Conservation (phyloP, 768 basidiomycete genomes). For the Macrolepiota dolichaula region DNA sequence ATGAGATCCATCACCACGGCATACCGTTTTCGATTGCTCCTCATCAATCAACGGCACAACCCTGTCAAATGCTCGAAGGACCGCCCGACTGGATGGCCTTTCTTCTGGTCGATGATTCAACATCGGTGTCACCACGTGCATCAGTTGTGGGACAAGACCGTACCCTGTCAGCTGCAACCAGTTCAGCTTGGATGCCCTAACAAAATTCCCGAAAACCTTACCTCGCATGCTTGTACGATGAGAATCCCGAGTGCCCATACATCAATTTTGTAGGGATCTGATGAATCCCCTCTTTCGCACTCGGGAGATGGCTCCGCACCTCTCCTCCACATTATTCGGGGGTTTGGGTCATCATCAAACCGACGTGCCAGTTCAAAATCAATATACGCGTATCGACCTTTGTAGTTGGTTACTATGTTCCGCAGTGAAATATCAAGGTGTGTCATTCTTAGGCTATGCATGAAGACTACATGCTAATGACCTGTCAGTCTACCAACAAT, state of each 20-base stretch:
- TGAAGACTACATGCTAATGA: constrained; percentile 60
- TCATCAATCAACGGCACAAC: constrained; percentile 31
- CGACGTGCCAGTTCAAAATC: constrained; percentile 68
- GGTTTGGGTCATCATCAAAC: constrained; percentile 36
- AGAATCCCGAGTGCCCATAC: constrained; percentile 70
- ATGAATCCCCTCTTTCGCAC: constrained; percentile 45
- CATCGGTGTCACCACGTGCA: constrained; percentile 56
- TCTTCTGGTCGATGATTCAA: constrained; percentile 45
- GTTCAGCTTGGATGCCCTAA: constrained; percentile 5
- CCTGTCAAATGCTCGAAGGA: constrained; percentile 49
- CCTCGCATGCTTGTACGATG: constrained; percentile 64
- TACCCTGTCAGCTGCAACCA: constrained; percentile 49
- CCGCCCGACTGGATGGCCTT: constrained; percentile 47
- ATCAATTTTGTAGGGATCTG: constrained; percentile 69
- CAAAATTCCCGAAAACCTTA: constrained; percentile 23
- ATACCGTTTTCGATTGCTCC: constrained; percentile 31
- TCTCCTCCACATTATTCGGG: constrained; percentile 40
- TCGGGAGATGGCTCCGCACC: constrained; percentile 74
- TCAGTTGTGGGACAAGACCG: constrained; percentile 52
- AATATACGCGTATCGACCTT: constrained; percentile 66
- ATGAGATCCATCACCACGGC: constrained; percentile 4
- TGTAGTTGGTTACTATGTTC: constrained; percentile 66
- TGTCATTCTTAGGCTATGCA: constrained; percentile 63
- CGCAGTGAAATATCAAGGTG: constrained; percentile 72
- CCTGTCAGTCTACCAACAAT: neutral